Evolutionary conservation across 441 rosid species (phyloP), one percentile per base, ranked within the genome.

Genomic region (Brassica balearica): DNA sequence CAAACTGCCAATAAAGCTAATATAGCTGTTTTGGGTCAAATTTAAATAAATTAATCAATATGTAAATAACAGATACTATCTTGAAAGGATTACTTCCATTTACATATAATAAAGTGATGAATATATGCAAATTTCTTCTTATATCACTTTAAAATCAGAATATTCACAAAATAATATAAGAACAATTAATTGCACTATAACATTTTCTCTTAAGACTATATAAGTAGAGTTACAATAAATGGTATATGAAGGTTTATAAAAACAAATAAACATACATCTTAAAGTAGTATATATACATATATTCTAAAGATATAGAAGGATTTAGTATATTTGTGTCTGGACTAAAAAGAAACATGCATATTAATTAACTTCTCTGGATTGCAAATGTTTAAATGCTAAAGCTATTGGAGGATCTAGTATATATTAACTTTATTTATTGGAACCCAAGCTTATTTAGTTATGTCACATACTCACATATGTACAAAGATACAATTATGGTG

Each of bases 1-100:
- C 41, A 56, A 70, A 20, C 61, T 58, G 19, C 64, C 53, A 15
- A 56, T 70, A 70, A 70, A 15, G 41, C 73, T 51, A 69, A 29
- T 55, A 34, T 19, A 58, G 22, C 46, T 56, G 43, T 59, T 70
- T 71, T 58, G 11, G 15, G 25, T 3, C 14, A 2, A 29, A 38
- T 59, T 71, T 19, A 43, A 17, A 58, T 58, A 11, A 34, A 20
- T 15, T 71, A 8, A 2, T 67, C 9, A 14, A 14, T 5, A 58
- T 17, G 20, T 55, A 3, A 32, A 58, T 27, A 58, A 46, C 32
- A 20, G 36, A 46, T 67, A 11, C 51, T 68, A 20, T 68, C 15
- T 22, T 12, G 20, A 68, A 48, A 8, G 25, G n/a, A 27, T 27
- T 29, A 14, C 62, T 51, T 27, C 4, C 23, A 10, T 3, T 14